A percentile compares a stretch with the other conserved stretches of the same genome.
phyloP scores from a whole-genome alignment of 1,284 basidiomycete genomes.

The Leccinum fuscescens region DNA sequence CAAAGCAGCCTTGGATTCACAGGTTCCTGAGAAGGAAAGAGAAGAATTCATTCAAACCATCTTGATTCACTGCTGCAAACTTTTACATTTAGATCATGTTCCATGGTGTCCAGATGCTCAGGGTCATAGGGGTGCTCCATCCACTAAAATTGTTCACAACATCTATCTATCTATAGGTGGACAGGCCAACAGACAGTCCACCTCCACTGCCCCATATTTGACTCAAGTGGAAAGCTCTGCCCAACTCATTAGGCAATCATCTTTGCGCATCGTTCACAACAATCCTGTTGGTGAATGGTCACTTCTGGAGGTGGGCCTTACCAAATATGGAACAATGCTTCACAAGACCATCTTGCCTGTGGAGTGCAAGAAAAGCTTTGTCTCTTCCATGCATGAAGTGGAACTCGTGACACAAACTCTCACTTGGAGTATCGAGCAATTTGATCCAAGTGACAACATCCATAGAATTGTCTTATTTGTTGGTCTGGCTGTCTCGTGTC shows the following conservation, averaged over 20 bases:
- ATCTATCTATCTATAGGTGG: neutral
- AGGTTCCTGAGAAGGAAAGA: no score
- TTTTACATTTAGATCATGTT: no score
- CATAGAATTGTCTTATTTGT: neutral
- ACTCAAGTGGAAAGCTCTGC: neutral
- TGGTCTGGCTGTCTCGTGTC: no score
- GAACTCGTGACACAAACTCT: neutral
- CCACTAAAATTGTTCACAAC: neutral
- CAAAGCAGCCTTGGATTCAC: no score
- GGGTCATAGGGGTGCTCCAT: neutral
- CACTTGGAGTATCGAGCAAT: neutral
- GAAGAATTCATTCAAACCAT: no score
- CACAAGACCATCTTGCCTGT: neutral
- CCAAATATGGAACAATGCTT: neutral
- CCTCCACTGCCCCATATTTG: neutral
- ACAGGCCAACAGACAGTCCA: neutral
- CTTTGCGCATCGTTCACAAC: neutral
- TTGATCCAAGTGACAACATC: neutral
- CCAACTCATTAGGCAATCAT: neutral
- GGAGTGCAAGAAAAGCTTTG: neutral
- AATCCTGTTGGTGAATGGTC: neutral
- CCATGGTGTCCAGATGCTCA: neutral
- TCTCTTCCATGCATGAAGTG: neutral
- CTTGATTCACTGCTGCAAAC: no score
- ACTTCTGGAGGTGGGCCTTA: neutral